Base-by-base conservation (phyloP, 768 basidiomycete genomes). In the Suillus occidentalis region DNA sequence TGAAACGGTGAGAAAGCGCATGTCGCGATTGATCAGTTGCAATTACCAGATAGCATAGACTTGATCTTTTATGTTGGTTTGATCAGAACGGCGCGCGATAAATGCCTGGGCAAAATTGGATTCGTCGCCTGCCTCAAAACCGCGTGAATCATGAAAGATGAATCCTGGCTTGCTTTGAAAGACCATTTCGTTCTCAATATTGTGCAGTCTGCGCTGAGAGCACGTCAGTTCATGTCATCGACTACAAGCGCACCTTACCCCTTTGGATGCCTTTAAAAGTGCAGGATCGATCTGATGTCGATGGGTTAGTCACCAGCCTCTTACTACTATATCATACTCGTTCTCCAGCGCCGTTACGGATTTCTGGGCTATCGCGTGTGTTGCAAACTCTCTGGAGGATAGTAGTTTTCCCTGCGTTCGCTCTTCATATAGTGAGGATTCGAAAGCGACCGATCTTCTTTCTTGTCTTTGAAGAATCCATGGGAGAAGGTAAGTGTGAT, bases 361-460 rank as follows among this genome's bases (percentile, higher is more conserved):
- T 72, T 13, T 63, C 70, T 0, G 79, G 78, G 5, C 74, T 70
- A 10, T 79, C 76, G 1, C 65, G 72, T 8, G 77, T 73, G 61
- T 76, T 72, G 68, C 79, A 80, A 9, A 82, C 72, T 57, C 72
- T 74, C 67, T 79, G 72, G 20, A 80, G 70, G 25, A 82, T 69
- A 0, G 81, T 81, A 0, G 79, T 81, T 66, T 82, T 82, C 0
- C 80, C 80, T 1, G 79, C 73, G 61, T 80, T 80, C 4, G 78
- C 76, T 60, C 76, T 73, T 5, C 81, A 81, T 22, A 82, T 78
- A 16, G 80, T 68, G 55, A 82, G 77, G 36, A 81, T 73, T 4
- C 81, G 75, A 53, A 81, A 81, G 52, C 69, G 75, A 4, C 22
- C 34, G 52, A 66, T 56, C 34, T 25, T 56, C 9, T 49, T 0